Base-by-base conservation (phyloP, 2,329 filamentous ascomycete species). In the Cyphellophora attinorum region DNA sequence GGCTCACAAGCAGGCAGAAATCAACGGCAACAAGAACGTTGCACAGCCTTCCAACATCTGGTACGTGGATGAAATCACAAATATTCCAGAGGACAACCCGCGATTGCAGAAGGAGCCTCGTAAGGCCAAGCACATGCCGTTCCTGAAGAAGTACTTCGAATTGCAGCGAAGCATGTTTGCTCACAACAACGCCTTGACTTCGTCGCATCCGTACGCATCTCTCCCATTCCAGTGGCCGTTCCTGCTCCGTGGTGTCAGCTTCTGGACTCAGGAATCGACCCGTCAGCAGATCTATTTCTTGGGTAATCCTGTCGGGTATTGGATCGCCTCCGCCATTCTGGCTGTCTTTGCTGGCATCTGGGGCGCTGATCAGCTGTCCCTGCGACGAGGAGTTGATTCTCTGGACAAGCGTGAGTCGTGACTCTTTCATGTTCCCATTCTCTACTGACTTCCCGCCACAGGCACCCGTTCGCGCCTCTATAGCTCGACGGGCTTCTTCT, bases 401-500 rank as follows among this genome's bases (percentile, higher is more conserved):
- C 67, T 98, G 38, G 91, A 96, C 62, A 78, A 80, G 57, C 85
- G 89, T 91, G 73, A 79, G 86, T 81, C 4, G 32, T 2, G 11
- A 17, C 31, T n/a, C 21, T n/a, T 11, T 43, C 15, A 29, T n/a
- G 12, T 12, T 10, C 18, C 28, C 18, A n/a, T 15, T 35, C 32
- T 23, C 10, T 40, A 35, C 55, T 65, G 54, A 67, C 53, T 30
- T 35, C 37, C 30, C 28, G 41, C 31, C 40, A 25, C 21, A 67
- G 86, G 86, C 47, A 86, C 91, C 18, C 88, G 91, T 46, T 88
- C 84, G 15, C 86, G 88, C 45, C 73, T 98, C 32, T 98, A 98
- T 66, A 96, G 96, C 70, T 95, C 86, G 35, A 96, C 91, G 1
- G 91, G 91, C 15, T 98, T 98, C 74, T 93, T 98, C 69, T 96